A percentile compares a stretch with the other conserved stretches of the same genome.
These are phyloP conservation scores for Diaporthe citriasiana DNA, from an alignment of 2,329 filamentous ascomycete genomes.

Conservation along the genomic window DNA sequence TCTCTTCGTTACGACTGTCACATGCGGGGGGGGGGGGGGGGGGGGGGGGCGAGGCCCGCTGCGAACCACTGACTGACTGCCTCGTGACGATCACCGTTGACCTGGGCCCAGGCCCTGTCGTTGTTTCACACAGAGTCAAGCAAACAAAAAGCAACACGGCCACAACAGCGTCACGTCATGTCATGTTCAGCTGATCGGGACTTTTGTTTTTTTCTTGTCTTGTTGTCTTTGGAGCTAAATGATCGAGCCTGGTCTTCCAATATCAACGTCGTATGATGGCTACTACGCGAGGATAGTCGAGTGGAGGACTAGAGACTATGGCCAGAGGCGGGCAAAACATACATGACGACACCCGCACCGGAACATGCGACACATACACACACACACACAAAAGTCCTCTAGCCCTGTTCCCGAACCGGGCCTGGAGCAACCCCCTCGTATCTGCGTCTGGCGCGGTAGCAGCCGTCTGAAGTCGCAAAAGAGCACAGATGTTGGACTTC, in stretches of 20 bases:
- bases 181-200: neutral
- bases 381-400: neutral
- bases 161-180: slow-evolving; percentile 14
- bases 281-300: neutral
- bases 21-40: neutral
- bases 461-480: slow-evolving; percentile 10
- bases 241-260: neutral
- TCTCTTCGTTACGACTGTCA: neutral
- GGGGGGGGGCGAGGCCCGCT: too few species aligned
- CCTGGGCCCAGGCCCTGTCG: neutral
- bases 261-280: neutral
- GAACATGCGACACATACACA: slow-evolving; percentile 14
- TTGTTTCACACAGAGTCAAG: slow-evolving; percentile 24
- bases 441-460: slow-evolving; percentile 32
- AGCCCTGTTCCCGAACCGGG: neutral
- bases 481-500: neutral
- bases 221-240: neutral
- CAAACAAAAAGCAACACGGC: slow-evolving; percentile 17
- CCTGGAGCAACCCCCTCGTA: slow-evolving; percentile 27
- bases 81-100: slow-evolving; percentile 1
- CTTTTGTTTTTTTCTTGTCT: neutral
- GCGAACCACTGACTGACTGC: neutral
- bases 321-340: neutral
- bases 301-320: neutral
- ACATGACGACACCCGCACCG: neutral